Base-by-base conservation (phyloP, 225 moss, liverwort and hornwort genomes). In the Ulota crispa region DNA sequence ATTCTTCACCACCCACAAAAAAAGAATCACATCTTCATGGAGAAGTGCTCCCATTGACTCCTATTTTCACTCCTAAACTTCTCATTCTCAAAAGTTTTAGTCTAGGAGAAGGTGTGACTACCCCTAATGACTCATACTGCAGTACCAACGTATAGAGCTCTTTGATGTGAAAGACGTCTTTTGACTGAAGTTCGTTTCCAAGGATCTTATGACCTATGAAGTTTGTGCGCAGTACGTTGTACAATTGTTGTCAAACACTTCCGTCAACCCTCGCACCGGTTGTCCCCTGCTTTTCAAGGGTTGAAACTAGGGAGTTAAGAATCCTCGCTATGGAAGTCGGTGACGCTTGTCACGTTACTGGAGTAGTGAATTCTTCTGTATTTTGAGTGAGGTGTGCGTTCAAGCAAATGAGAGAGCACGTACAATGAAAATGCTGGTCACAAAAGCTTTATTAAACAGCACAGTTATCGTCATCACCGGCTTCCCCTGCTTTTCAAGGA, bases 241-340 rank as follows among this genome's bases (percentile, higher is more conserved):
- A 9, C 31, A 34, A n/a, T 52, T 16, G 50, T 18, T 34, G 50
- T 11, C 50, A 34, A 34, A 50, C 31, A n/a, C 5, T 47, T 47
- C 0, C 43, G 37, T 19, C 66, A 66, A 41, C n/a, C 77, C 18
- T 18, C 5, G 65, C 37, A 65, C 20, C 31, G 5, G 1, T 2
- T 28, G 61, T 43, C 34, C 15, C 50, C 10, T 66, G 26, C 4
- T 53, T 41, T 24, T 41, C 21, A 26, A 37, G 36, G 57, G 24
- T 60, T n/a, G 47, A 43, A 36, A 77, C 68, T 68, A 67, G 73
- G 67, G 72, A 28, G 36, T 76, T 60, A 3, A 75, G 18, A 56
- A 36, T 53, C 6, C 56, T 73, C 56, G 4, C 57, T 13, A 19
- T 19, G 20, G 14, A 45, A 21, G 27, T 45, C 21, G 30, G 23